A percentile compares a stretch with the other conserved stretches of the same genome.
Evolutionary conservation across 345 rosid species (phyloP).

Genomic region (Litchi chinensis): DNA sequence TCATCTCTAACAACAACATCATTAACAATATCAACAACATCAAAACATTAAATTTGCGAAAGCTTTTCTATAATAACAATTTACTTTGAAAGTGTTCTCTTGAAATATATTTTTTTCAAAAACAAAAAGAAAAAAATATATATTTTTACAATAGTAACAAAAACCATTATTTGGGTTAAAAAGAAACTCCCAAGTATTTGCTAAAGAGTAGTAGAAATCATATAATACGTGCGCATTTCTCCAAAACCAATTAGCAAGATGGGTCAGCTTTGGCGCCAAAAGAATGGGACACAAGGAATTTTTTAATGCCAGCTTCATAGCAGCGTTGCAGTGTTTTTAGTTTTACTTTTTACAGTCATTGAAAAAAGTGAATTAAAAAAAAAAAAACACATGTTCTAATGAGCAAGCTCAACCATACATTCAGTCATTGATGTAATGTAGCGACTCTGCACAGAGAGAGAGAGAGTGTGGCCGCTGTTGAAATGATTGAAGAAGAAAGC

Average conservation of each 20-base stretch:
- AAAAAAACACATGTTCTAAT: not conserved
- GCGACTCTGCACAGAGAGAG: not conserved
- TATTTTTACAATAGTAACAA: too few relatives aligned
- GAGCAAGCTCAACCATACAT: conserved; percentile 3
- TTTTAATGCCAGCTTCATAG: not conserved
- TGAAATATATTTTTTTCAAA: too few relatives aligned
- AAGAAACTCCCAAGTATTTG: too few relatives aligned
- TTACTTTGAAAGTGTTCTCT: too few relatives aligned
- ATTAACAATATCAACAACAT: too few relatives aligned
- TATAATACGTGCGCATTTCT: too few relatives aligned
- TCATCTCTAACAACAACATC: too few relatives aligned
- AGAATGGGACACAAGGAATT: not conserved
- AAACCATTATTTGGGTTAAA: too few relatives aligned
- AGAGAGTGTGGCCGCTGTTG: not conserved
- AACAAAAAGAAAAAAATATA: too few relatives aligned
- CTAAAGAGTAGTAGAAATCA: too few relatives aligned
- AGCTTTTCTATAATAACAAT: too few relatives aligned
- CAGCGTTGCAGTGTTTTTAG: conserved; percentile 8
- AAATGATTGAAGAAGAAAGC: conserved; percentile 34
- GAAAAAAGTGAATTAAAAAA: conserved; percentile 21
- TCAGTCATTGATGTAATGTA: not conserved
- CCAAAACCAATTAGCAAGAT: not conserved
- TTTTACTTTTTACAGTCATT: conserved; percentile 7
- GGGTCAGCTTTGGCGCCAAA: conserved; percentile 20
- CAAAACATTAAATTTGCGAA: too few relatives aligned